Conservation (phyloP, 192 early-diverging fungal genomes). For the Entomortierella chlamydospora region DNA sequence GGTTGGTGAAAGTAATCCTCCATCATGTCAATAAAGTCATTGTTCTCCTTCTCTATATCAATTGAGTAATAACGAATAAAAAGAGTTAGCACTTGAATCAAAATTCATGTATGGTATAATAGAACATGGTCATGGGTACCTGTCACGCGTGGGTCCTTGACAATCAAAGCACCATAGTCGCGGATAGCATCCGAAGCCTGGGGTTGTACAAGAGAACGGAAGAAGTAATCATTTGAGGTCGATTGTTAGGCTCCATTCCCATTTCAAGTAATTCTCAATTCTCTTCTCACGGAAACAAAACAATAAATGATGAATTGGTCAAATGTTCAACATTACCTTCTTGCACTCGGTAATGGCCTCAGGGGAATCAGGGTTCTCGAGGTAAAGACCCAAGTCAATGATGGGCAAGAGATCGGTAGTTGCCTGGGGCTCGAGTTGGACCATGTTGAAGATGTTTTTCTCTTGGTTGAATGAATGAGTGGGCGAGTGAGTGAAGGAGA, state of each 20-base stretch:
- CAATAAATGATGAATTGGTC: background rate
- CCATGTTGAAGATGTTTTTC: constrained; percentile 21
- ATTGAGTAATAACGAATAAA: too few species aligned
- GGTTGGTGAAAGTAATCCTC: constrained; percentile 80
- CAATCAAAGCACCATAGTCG: constrained; percentile 70
- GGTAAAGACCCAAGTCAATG: constrained; percentile 69
- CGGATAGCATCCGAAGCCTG: constrained; percentile 71
- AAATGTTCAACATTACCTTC: constrained; percentile 48
- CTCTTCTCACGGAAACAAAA: constrained; percentile 7
- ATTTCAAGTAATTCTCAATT: background rate
- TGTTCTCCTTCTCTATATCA: constrained; percentile 53
- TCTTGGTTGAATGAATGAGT: background rate
- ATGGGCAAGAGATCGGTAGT: constrained; percentile 59
- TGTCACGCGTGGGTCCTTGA: constrained; percentile 76
- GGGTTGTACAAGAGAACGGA: background rate
- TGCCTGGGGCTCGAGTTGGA: constrained; percentile 25
- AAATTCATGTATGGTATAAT: too few species aligned
- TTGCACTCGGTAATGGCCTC: constrained; percentile 67
- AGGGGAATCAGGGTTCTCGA: constrained; percentile 61
- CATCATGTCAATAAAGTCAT: constrained; percentile 66
- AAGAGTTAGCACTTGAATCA: too few species aligned
- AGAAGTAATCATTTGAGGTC: background rate
- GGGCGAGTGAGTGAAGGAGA: background rate
- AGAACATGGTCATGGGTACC: constrained; percentile 22
- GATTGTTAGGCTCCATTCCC: too few species aligned